A percentile compares a stretch with the other conserved stretches of the same genome.
Conservation (phyloP, 2,329 filamentous ascomycete genomes). For the Arachnomyces sp. region DNA sequence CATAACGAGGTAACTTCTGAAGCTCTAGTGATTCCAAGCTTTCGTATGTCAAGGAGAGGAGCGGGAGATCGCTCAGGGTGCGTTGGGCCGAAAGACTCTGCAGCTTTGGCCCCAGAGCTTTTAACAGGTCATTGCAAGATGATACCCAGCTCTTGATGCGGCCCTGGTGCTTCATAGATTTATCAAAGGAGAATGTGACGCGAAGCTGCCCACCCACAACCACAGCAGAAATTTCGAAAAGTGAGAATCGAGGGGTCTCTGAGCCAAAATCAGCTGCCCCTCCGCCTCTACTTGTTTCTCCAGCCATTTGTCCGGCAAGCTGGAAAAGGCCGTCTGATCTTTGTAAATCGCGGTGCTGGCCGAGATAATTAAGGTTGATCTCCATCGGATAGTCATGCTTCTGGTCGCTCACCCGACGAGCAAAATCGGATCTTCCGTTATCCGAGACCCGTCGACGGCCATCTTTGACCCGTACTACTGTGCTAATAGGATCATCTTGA, state of each 20-base stretch:
- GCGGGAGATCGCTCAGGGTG: conserved; percentile 38
- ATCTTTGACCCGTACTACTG: conserved; percentile 31
- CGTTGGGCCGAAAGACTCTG: conserved; percentile 16
- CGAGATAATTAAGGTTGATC: conserved; percentile 36
- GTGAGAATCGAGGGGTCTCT: conserved; percentile 37
- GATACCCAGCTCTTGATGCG: conserved; percentile 37
- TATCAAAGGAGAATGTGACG: conserved; percentile 44
- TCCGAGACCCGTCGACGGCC: conserved; percentile 27
- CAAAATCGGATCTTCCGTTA: conserved; percentile 34
- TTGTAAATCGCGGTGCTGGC: conserved; percentile 32
- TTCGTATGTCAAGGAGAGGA: conserved; percentile 38
- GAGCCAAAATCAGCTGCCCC: conserved; percentile 38
- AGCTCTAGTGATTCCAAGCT: conserved; percentile 30
- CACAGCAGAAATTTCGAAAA: conserved; percentile 45
- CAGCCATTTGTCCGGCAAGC: conserved; percentile 33
- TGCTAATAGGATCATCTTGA: conserved; percentile 20
- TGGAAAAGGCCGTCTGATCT: conserved; percentile 35
- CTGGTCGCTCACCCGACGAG: conserved; percentile 22
- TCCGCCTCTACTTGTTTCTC: conserved; percentile 29
- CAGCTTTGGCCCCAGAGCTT: conserved; percentile 21
- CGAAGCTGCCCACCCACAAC: conserved; percentile 39
- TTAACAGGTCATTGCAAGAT: conserved; percentile 29
- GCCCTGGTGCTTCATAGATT: conserved; percentile 37
- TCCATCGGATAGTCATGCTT: conserved; percentile 32
- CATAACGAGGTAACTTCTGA: conserved; percentile 30